Percentiles rank a stretch among this genome's conserved stretches.
Evolutionary conservation across 176 grass and related monocot species (phyloP).

Genomic region (Carex pumila): DNA sequence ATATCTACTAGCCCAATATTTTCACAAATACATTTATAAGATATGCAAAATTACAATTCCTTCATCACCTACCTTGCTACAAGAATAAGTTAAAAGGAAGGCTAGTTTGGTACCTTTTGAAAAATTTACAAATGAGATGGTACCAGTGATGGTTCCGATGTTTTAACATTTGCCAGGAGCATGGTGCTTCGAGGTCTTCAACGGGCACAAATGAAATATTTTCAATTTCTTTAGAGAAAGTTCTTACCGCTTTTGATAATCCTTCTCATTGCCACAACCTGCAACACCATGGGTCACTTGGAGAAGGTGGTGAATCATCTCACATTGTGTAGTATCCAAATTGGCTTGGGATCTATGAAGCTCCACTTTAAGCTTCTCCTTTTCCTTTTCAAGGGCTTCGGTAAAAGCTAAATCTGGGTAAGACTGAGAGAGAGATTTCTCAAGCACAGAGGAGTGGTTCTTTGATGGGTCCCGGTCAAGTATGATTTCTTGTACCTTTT

Average conservation of each 20-base stretch:
- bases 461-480: constrained; percentile 54
- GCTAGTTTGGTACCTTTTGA: background rate
- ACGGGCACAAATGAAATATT: background rate
- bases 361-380: constrained; percentile 87
- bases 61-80: background rate
- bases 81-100: background rate
- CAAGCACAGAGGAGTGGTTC: constrained; percentile 62
- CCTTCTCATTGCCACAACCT: constrained; percentile 13
- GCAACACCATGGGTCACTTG: constrained; percentile 68
- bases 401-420: constrained; percentile 87
- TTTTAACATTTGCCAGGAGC: background rate
- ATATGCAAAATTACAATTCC: background rate
- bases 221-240: background rate
- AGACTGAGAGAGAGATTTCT: constrained; percentile 81
- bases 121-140: background rate
- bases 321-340: constrained; percentile 67
- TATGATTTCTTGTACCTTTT: constrained; percentile 75
- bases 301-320: constrained; percentile 87
- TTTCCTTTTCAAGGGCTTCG: constrained; percentile 80
- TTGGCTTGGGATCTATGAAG: constrained; percentile 81
- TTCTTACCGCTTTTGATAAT: constrained; percentile 13
- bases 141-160: background rate
- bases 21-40: background rate
- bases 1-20: background rate
- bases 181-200: background rate